Evolutionary conservation across 495 filamentous ascomycete genomes (phyloP), one percentile per base, ranked within the genome.

Genomic region (Aspergillus bridgeri): DNA sequence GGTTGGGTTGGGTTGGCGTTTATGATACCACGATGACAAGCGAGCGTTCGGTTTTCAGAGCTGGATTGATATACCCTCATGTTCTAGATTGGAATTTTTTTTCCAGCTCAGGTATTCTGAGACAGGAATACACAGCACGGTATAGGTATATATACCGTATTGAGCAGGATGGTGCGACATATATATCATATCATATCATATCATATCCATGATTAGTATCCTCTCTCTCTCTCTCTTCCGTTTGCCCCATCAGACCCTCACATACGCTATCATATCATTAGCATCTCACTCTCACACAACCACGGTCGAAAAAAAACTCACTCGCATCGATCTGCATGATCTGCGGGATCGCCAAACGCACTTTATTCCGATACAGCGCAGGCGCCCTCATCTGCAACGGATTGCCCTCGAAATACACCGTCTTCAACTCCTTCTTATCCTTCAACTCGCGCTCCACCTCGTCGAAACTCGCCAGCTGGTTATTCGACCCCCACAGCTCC

Each of bases 331-430:
- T 96, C 79, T 99, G 89, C 69, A 81, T 77, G 25, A 99, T 77
- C 68, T 90, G 85, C 64, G 94, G 94, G 71, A 99, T 71, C 49
- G 91, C 88, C 72, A 99, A 73, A 61, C 85, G 79, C 24, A 99
- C 83, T 76, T 99, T 98, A 68, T 96, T 96, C 68, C 95, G 79
- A 73, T 99, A 99, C 51, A 96, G 68, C 19, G 86, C 87, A 42
- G 85, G 85, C 23, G 79, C 82, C 56, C 79, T 83, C 61, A 79
- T 79, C 77, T 98, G 92, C 65, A 99, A 68, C 47, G 94, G 94
- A 65, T 96, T 97, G 0, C 91, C 92, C 71, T 99, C 94, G 65
- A 99, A 95, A 70, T 99, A 99, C 23, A 99, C 93, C 3, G 95
- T 98, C 57, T 88, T 79, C 65, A 99, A 73, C 44, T 86, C 77